phyloP scores from a whole-genome alignment of 208 protist species.

The Trypanosoma scelopori region DNA sequence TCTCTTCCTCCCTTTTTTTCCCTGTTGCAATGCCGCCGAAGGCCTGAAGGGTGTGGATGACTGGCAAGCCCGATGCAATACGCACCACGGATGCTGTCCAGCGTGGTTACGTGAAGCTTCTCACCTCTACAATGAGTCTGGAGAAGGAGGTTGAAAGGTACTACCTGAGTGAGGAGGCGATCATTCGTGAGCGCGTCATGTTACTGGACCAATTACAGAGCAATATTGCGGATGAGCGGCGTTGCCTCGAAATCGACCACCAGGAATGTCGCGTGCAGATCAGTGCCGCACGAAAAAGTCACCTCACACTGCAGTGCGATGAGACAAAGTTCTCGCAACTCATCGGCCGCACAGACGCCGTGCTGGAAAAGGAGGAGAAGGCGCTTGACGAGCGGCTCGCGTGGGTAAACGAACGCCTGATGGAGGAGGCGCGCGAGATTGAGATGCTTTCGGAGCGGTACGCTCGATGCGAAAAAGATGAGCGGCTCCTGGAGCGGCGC shows the following conservation, averaged over 20 bases:
- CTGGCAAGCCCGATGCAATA: constrained; percentile 8
- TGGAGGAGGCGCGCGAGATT: constrained; percentile 48
- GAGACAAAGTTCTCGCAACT: constrained; percentile 45
- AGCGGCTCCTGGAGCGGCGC: constrained; percentile 35
- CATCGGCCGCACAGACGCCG: constrained; percentile 31
- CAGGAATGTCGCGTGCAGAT: constrained; percentile 86
- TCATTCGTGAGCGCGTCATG: constrained; percentile 78
- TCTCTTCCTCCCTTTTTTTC: background rate
- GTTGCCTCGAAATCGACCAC: constrained; percentile 80
- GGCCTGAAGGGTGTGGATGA: constrained; percentile 4
- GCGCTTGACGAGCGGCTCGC: constrained; percentile 44
- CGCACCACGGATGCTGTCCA: constrained; percentile 8
- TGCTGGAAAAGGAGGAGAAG: constrained; percentile 54
- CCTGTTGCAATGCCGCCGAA: background rate
- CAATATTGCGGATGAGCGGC: constrained; percentile 78
- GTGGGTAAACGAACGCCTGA: constrained; percentile 37
- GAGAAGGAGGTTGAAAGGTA: constrained; percentile 79
- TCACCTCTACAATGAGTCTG: constrained; percentile 33
- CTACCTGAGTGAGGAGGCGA: constrained; percentile 71
- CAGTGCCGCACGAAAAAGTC: constrained; percentile 51
- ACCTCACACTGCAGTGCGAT: constrained; percentile 43
- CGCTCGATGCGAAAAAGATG: constrained; percentile 45
- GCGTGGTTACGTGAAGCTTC: constrained; percentile 38
- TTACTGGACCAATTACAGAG: constrained; percentile 80
- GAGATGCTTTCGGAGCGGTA: constrained; percentile 39